Conservation (phyloP, 352 stramenopile species). For the Globisporangium alternatum region DNA sequence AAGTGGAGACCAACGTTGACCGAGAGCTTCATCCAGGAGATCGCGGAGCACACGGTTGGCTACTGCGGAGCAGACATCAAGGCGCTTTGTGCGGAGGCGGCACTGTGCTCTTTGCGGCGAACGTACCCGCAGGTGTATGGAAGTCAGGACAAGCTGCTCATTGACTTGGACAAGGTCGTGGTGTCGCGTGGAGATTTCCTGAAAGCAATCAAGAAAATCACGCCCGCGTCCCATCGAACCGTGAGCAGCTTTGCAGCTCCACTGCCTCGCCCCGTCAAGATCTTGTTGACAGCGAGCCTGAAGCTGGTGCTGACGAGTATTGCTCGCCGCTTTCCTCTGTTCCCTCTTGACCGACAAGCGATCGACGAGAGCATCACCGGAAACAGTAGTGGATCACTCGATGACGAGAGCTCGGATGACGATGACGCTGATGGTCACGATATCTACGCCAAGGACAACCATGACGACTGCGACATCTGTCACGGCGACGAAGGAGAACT, state of each 20-base stretch:
- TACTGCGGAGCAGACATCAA: constrained; percentile 93
- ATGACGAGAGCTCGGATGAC: constrained; percentile 12
- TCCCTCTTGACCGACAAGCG: constrained; percentile 44
- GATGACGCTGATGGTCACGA: constrained; percentile 50
- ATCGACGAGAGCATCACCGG: constrained; percentile 32
- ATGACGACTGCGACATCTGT: constrained; percentile 68
- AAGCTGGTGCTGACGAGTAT: constrained; percentile 41
- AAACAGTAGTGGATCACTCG: neutral
- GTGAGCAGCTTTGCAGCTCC: constrained; percentile 73
- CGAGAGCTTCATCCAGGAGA: constrained; percentile 57
- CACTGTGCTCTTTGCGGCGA: constrained; percentile 83
- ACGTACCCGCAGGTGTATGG: constrained; percentile 87
- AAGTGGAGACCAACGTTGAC: constrained; percentile 81
- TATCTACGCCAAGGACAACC: constrained; percentile 63
- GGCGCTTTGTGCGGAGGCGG: constrained; percentile 87
- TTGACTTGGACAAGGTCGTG: constrained; percentile 67
- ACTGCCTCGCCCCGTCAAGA: constrained; percentile 56
- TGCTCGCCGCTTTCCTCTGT: constrained; percentile 54
- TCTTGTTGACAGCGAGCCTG: constrained; percentile 40
- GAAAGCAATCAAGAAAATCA: constrained; percentile 79
- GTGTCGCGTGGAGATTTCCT: constrained; percentile 72
- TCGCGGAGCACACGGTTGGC: constrained; percentile 82
- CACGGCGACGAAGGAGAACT: constrained; percentile 58
- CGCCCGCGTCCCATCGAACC: constrained; percentile 67
- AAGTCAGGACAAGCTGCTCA: constrained; percentile 74